These are phyloP conservation scores for Backusella tarrabulga DNA, from an alignment of 192 early-diverging fungal species.

Conservation along the genomic window DNA sequence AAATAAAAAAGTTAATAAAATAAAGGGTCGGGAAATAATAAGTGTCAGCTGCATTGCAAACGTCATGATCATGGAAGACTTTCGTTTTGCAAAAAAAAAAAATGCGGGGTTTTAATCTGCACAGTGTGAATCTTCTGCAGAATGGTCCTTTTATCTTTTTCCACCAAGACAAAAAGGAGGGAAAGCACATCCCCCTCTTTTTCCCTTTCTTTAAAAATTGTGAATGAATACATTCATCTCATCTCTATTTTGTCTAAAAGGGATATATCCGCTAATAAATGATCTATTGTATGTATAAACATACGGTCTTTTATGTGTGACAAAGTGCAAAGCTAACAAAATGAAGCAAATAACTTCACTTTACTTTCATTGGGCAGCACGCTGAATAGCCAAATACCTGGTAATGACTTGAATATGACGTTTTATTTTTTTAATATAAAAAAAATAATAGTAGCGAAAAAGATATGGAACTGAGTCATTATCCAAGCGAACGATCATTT, in stretches of 20 bases:
- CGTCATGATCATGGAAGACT: background rate
- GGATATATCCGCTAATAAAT: no score
- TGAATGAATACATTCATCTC: no score
- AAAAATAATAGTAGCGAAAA: background rate
- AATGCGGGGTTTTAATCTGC: background rate
- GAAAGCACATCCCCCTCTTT: no score
- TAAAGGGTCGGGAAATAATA: background rate
- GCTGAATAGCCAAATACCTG: background rate
- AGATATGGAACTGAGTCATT: no score
- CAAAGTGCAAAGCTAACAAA: background rate
- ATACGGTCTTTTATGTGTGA: background rate
- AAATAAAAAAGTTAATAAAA: background rate
- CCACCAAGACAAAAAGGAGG: no score
- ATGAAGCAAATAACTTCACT: background rate
- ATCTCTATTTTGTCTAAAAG: no score
- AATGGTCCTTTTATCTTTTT: background rate
- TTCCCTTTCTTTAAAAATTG: no score
- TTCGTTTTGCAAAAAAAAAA: background rate
- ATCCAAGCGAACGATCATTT: no score
- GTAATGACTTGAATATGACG: background rate
- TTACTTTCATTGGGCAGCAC: background rate
- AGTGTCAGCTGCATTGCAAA: conserved; percentile 4
- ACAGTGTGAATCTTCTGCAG: background rate
- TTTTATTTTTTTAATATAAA: background rate
- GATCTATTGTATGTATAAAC: background rate